Evolutionary conservation across 2,329 filamentous ascomycete genomes (phyloP), one percentile per base, ranked within the genome.

Genomic region (Ceratocystis lukuohia): DNA sequence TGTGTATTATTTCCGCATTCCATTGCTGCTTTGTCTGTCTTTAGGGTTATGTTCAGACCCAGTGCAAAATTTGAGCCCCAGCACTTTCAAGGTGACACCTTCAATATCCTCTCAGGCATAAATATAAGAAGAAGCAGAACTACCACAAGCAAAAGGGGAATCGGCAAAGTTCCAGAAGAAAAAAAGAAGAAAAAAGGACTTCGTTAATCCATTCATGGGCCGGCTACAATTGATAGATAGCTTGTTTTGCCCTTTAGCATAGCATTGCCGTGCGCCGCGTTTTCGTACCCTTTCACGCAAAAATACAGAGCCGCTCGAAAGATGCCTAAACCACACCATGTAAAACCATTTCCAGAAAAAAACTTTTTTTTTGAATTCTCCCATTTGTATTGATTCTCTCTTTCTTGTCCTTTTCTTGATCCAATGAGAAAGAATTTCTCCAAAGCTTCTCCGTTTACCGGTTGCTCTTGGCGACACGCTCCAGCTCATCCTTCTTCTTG

Each of bases 401-500:
- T 65, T 41, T 67, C 56, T 62, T 46, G 64, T 68, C 62, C 66
- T 64, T 68, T 68, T 68, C 62, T 61, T 66, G 64, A 66, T 74
- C 73, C 72, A 73, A 72, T 72, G 74, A 72, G 71, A 72, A 75
- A 75, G 74, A 71, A 69, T 67, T 69, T 69, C 65, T 69, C 73
- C 72, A 68, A 66, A 62, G 56, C 64, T 64, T 65, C 62, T 61
- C 65, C 76, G 73, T 92, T 92, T 97, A 99, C 88, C 94, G 90
- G 88, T 99, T 99, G 87, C 86, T 91, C 91, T 99, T 99, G 83
- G 94, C 94, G 76, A 99, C 94, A 94, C 94, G 94, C 89, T 99
- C 94, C 84, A 99, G 82, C 89, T 99, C 95, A 81, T 99, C 94
- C 93, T 99, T 99, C 91, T 99, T 99, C 91, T 99, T 99, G 88